phyloP scores from a whole-genome alignment of 2,329 filamentous ascomycete species.

The Trichoderma gracile region DNA sequence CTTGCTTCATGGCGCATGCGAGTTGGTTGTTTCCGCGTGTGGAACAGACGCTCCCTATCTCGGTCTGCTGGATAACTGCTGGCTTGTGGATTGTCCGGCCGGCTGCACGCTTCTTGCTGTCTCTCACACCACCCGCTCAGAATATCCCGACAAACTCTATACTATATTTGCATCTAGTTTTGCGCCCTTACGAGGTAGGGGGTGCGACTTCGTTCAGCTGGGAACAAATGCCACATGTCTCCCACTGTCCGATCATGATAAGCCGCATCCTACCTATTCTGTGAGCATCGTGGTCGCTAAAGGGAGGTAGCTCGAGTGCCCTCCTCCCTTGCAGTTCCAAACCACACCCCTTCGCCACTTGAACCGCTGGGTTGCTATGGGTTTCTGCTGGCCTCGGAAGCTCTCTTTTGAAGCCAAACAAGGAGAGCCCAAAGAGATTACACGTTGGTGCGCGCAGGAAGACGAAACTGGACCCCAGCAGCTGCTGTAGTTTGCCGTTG shows the following conservation, averaged over 20 bases:
- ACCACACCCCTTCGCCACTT: background rate
- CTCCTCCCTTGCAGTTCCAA: background rate
- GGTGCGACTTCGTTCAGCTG: background rate
- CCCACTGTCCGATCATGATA: background rate
- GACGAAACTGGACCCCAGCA: slow-evolving; percentile 9
- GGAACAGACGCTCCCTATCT: background rate
- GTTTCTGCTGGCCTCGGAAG: background rate
- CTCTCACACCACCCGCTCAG: slow-evolving; percentile 19
- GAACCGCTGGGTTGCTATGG: slow-evolving; percentile 5
- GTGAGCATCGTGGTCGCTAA: no score
- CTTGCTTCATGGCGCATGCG: no score
- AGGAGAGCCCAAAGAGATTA: background rate
- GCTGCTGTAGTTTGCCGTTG: background rate
- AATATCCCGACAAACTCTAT: slow-evolving; percentile 19
- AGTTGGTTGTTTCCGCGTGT: background rate
- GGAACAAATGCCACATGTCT: background rate
- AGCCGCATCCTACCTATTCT: background rate
- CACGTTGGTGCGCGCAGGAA: background rate
- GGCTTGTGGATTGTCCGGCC: background rate
- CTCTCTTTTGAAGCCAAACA: background rate
- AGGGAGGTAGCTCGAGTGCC: background rate
- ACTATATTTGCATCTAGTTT: slow-evolving; percentile 14
- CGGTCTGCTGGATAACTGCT: background rate
- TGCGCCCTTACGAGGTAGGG: background rate
- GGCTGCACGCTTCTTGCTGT: slow-evolving; percentile 1